Conservation (phyloP, 371 early-diverging fungal species). For the Haplosporangium sp. region DNA sequence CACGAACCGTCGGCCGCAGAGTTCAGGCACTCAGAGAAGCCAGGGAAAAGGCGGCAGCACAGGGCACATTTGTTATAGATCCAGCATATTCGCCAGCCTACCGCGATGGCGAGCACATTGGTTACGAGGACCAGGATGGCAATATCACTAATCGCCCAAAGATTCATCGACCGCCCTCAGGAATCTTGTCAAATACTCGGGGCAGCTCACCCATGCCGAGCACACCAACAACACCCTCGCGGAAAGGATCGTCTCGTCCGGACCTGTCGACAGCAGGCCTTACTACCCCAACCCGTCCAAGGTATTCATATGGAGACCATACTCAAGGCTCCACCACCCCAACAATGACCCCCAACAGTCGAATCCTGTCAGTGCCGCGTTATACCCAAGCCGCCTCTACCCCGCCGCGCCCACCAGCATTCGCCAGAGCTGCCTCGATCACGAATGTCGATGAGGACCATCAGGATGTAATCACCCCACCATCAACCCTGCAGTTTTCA, state of each 20-base stretch:
- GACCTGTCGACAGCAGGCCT: not conserved
- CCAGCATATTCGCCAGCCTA: not conserved
- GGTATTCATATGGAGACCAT: not conserved
- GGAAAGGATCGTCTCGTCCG: no score
- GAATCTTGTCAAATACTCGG: slow-evolving; percentile 19
- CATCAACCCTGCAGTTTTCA: slow-evolving; percentile 35
- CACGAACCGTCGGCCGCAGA: slow-evolving; percentile 7
- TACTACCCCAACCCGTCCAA: slow-evolving; percentile 21
- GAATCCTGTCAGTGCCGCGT: slow-evolving; percentile 12
- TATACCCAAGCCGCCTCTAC: slow-evolving; percentile 21
- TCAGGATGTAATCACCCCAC: slow-evolving; percentile 46
- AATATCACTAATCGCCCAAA: slow-evolving; percentile 29
- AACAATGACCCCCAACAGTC: slow-evolving; percentile 10
- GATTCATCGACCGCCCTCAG: slow-evolving; percentile 6
- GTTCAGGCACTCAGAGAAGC: slow-evolving; percentile 16
- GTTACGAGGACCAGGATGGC: slow-evolving; percentile 1
- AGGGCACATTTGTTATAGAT: not conserved
- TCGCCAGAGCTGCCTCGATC: slow-evolving; percentile 3
- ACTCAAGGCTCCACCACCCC: slow-evolving; percentile 23
- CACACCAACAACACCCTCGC: not conserved
- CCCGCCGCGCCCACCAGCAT: not conserved
- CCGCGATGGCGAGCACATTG: no score
- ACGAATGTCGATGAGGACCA: slow-evolving; percentile 25
- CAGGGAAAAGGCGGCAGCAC: slow-evolving; percentile 3
- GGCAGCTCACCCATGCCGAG: slow-evolving; percentile 4